Evolutionary conservation across 1,139 yeast species (phyloP).

Genomic region (Pneumocystis canis): DNA sequence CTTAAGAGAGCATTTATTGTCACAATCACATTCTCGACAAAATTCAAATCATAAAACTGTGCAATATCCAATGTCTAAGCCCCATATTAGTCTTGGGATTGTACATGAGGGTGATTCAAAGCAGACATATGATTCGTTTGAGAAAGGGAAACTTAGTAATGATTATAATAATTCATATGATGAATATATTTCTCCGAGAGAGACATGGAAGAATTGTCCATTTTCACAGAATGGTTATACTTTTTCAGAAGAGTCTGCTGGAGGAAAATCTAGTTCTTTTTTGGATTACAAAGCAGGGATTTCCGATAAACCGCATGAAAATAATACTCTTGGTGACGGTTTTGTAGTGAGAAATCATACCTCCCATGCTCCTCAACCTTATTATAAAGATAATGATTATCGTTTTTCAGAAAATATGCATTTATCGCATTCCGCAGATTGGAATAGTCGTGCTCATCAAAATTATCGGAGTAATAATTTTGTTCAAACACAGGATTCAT

Average conservation of each 20-base stretch:
- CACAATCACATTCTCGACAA: neutral
- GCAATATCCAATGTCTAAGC: neutral
- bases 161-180: neutral
- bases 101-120: neutral
- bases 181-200: neutral
- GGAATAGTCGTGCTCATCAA: neutral
- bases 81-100: neutral
- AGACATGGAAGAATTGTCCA: neutral
- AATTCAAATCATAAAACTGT: neutral
- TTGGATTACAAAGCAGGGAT: neutral
- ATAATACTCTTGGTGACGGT: neutral
- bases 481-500: neutral
- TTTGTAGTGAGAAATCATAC: neutral
- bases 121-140: neutral
- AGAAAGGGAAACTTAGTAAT: neutral
- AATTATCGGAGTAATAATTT: neutral
- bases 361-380: neutral
- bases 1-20: neutral
- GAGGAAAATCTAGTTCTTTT: neutral
- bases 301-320: neutral
- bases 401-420: neutral
- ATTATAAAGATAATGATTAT: neutral
- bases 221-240: neutral
- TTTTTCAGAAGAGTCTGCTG: neutral
- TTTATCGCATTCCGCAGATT: neutral